A percentile compares a stretch with the other conserved stretches of the same genome.
Evolutionary conservation across 2,329 filamentous ascomycete genomes (phyloP).

Genomic region (Sarocladium oryzae): DNA sequence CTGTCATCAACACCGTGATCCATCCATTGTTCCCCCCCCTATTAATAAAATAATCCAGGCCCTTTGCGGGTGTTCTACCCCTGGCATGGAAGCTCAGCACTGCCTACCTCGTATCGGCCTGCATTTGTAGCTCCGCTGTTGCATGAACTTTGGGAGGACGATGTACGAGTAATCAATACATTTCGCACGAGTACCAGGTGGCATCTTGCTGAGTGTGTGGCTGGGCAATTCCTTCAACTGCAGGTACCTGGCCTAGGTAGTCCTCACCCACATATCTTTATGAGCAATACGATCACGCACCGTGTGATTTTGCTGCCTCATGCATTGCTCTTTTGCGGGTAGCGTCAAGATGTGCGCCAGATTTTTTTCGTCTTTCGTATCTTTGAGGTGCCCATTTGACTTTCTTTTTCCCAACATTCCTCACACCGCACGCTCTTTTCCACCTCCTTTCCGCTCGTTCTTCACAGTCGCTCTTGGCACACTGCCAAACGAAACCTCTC

Average conservation of each 20-base stretch:
- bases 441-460: neutral
- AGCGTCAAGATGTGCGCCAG: no score
- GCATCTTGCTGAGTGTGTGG: neutral
- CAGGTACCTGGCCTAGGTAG: neutral
- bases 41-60: neutral
- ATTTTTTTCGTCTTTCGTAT: neutral
- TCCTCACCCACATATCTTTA: neutral
- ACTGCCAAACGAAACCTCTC: no score
- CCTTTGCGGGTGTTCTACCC: no score
- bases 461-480: no score
- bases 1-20: neutral
- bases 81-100: neutral
- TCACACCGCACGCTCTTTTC: neutral
- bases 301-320: neutral
- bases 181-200: neutral
- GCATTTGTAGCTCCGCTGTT: neutral
- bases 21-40: neutral
- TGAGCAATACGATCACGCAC: neutral
- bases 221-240: neutral
- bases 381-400: neutral
- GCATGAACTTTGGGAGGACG: neutral
- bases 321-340: no score
- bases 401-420: neutral
- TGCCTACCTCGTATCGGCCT: conserved; percentile 7
- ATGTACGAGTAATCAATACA: neutral